Base-by-base conservation (phyloP, 2,329 filamentous ascomycete genomes). In the Aaosphaeria arxii region DNA sequence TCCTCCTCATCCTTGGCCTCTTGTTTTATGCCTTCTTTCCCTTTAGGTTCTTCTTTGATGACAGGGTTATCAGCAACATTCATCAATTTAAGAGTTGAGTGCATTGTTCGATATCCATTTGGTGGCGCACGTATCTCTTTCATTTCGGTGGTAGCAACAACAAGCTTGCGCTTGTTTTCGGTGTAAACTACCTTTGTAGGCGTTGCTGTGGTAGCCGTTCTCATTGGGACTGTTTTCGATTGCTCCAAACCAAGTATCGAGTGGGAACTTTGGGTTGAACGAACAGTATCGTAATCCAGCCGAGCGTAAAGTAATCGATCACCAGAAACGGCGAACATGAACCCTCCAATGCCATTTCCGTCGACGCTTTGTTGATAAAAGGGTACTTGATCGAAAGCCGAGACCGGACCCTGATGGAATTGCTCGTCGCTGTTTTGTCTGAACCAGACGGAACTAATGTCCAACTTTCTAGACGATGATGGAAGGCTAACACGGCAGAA, bases 291-390 rank as follows among this genome's bases (percentile, higher is more conserved):
- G 36, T 64, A 63, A 43, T 76, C 73, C 31, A 81, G 53, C 36
- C 72, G 74, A 29, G 77, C 75, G 43, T 77, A 73, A 9, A 78
- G 64, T 49, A 81, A 67, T 29, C 75, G 69, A 7, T 71, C 69
- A 29, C 75, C 74, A 13, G 74, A 71, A 42, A 78, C 72, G 36
- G 73, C 77, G 40, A 79, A 73, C 7, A 81, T 59, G 35, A 75
- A 72, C 2, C 73, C 73, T 11, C 66, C 64, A 7, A 76, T 58
- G 11, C 74, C 62, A 11, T 71, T 64, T 28, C 65, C 55, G 33
- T 70, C 66, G 17, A 70, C 59, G 44, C 69, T 62, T 5, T 48
- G 39, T 3, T 7, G n/a, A 5, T 48, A 24, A 3, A 56, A 51
- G 5, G 64, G 61, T 1, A 71, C 48, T 43, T 71, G 68, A 45